Base-by-base conservation (phyloP, 1,284 basidiomycete species). In the Neotropicomus parvogracilis region DNA sequence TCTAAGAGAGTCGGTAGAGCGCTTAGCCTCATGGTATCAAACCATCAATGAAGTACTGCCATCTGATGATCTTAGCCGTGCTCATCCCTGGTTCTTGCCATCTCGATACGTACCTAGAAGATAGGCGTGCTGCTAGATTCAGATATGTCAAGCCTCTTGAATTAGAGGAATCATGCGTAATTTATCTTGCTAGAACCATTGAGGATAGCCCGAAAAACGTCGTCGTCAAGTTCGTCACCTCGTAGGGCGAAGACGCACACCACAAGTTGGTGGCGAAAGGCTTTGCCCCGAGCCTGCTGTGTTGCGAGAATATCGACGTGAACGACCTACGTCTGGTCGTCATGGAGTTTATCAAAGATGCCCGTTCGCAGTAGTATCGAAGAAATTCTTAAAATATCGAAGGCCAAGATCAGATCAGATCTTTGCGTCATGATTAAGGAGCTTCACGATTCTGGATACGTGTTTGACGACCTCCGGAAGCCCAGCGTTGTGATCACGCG, bases 181-280 rank as follows among this genome's bases (percentile, higher is more conserved):
- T 44, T 0, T 60, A 60, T 48, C 48, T 3, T 0, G 53, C 55
- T 1, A 41, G 27, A 31, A 58, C 47, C 3, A 0, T 39, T 0
- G 38, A 17, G 19, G 20, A 36, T 3, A 3, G 2, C 0, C n/a
- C 41, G 0, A 29, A 17, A 24, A 31, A 58, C 8, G 29, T 60
- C 4, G 42, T 61, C 0, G 43, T 60, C 11, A 59, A 60, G 29
- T 62, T 60, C 4, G 49, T 58, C 12, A 50, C 50, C 0, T 43
- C 55, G 19, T 60, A 62, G 9, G 38, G 57, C 6, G 36, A 0
- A 6, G 44, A 45, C 8, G 44, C 34, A 0, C 59, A 64, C 20
- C 7, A 7, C 9, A 4, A 32, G 6, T 17, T 45, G 44, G 36
- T 28, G 3, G 6, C 11, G 3, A 5, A 2, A 0, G 20, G 28